Evolutionary conservation across 495 filamentous ascomycete genomes (phyloP).

Genomic region (Trichoderma orchidacearum): DNA sequence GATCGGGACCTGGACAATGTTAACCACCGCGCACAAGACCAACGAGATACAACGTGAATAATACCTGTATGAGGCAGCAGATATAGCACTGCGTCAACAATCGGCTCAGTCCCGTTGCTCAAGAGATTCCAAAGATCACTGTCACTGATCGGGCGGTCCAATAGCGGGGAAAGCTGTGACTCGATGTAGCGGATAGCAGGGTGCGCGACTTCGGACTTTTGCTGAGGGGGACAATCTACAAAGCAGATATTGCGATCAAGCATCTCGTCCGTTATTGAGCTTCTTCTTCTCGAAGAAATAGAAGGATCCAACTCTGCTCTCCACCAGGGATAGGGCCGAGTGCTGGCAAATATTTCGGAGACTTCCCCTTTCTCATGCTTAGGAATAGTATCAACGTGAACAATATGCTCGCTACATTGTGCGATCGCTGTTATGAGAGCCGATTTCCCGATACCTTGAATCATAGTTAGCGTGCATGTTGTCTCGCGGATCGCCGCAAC

Average conservation of each 20-base stretch:
- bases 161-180: slow-evolving; percentile 51
- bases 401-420: slow-evolving; percentile 89
- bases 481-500: background rate
- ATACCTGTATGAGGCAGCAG: slow-evolving; percentile 38
- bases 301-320: slow-evolving; percentile 84
- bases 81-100: slow-evolving; percentile 84
- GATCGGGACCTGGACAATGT: slow-evolving; percentile 43
- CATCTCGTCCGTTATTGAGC: slow-evolving; percentile 67
- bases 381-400: slow-evolving; percentile 76
- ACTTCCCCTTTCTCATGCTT: slow-evolving; percentile 36
- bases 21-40: background rate
- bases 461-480: background rate
- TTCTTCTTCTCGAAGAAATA: slow-evolving; percentile 53
- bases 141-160: slow-evolving; percentile 41
- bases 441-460: slow-evolving; percentile 4
- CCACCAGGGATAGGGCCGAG: slow-evolving; percentile 84
- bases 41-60: background rate
- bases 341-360: slow-evolving; percentile 83
- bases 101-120: slow-evolving; percentile 73
- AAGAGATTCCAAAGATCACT: slow-evolving; percentile 68
- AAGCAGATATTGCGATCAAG: slow-evolving; percentile 93
- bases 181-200: slow-evolving; percentile 46
- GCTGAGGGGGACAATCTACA: slow-evolving; percentile 31
- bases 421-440: slow-evolving; percentile 42
- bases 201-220: background rate